Evolutionary conservation across 495 filamentous ascomycete genomes (phyloP).

Genomic region (Talaromyces ruber): DNA sequence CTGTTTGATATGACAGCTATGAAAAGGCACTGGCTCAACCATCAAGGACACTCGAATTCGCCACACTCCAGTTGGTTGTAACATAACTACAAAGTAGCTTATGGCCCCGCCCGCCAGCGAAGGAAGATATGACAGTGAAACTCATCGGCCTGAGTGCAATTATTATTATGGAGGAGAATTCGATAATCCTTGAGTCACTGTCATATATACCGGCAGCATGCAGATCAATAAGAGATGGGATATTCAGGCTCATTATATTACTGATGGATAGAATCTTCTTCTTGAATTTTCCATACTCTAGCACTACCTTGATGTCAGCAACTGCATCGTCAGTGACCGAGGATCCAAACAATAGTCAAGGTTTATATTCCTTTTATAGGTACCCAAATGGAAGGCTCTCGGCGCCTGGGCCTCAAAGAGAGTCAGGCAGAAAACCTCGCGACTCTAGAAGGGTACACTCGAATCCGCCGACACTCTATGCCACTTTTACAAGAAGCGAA

Average conservation of each 20-base stretch:
- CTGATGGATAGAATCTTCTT: neutral
- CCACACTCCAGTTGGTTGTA: neutral
- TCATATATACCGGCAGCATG: neutral
- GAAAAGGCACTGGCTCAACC: neutral
- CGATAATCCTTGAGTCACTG: neutral
- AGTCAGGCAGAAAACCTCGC: too few species aligned
- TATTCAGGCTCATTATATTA: neutral
- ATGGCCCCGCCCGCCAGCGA: neutral
- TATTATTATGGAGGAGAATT: neutral
- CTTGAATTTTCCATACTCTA: neutral
- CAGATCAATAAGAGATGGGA: neutral
- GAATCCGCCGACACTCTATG: neutral
- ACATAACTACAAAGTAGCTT: neutral
- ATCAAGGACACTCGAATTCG: neutral
- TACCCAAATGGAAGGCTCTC: too few species aligned
- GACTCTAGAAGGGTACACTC: too few species aligned
- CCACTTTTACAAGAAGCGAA: neutral
- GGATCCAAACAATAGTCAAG: too few species aligned
- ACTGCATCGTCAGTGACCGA: neutral
- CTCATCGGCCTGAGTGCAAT: neutral
- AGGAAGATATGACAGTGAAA: neutral
- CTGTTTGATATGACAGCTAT: neutral
- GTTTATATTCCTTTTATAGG: too few species aligned
- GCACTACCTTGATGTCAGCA: neutral
- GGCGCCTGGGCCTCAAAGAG: neutral